Evolutionary conservation across 169 alveolate species (phyloP).

Genomic region (Amoebophrya sp.): DNA sequence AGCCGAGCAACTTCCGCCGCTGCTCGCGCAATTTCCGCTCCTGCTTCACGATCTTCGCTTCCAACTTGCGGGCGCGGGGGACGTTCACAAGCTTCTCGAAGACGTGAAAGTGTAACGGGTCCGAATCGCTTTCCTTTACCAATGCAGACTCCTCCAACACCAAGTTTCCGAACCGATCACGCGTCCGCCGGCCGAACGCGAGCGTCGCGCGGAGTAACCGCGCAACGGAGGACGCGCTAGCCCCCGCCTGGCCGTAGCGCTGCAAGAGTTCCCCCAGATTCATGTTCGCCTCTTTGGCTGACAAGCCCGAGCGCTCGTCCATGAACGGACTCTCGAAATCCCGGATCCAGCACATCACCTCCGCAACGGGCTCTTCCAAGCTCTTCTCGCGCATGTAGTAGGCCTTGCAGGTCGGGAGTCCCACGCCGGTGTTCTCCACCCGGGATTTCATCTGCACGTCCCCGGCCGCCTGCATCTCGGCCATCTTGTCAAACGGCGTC

Average conservation of each 20-base stretch:
- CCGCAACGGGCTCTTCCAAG: background rate
- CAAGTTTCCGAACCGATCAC: background rate
- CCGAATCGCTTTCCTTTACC: background rate
- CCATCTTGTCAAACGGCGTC: background rate
- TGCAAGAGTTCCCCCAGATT: background rate
- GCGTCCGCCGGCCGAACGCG: background rate
- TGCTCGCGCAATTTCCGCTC: background rate
- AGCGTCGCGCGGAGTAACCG: background rate
- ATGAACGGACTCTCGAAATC: background rate
- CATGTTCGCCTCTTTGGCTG: background rate
- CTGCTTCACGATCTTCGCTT: background rate
- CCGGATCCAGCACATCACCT: background rate
- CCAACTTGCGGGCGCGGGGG: background rate
- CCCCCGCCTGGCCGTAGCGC: background rate
- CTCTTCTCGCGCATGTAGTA: background rate
- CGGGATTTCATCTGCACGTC: background rate
- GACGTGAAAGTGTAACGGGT: background rate
- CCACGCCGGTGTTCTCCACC: background rate
- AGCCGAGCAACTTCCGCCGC: background rate
- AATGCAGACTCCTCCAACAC: background rate
- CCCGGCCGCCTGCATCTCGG: background rate
- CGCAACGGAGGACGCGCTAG: too few relatives aligned
- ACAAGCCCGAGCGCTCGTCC: background rate
- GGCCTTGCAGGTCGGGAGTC: background rate
- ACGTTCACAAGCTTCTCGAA: background rate